Conservation (phyloP, 306 rosid species). For the Cucurbita argyrosperma region DNA sequence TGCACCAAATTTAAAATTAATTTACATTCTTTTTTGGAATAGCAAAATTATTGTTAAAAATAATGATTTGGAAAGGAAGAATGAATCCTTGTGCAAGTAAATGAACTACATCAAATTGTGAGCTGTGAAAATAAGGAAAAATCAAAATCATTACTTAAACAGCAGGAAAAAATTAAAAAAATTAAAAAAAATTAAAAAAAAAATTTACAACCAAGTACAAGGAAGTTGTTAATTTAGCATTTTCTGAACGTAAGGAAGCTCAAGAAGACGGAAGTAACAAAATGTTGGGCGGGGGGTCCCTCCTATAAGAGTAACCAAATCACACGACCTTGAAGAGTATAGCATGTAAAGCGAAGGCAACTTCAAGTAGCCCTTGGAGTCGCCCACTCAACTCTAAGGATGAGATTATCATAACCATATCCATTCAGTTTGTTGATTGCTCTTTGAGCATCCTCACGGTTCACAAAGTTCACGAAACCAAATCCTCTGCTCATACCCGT, state of each 20-base stretch:
- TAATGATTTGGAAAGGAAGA: background rate
- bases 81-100: background rate
- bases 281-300: background rate
- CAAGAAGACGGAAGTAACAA: background rate
- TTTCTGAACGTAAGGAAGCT: background rate
- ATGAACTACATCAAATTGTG: background rate
- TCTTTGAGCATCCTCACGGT: constrained; percentile 86
- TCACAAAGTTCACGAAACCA: constrained; percentile 87
- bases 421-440: constrained; percentile 88
- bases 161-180: background rate
- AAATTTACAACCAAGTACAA: background rate
- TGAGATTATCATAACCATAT: constrained; percentile 71
- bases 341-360: background rate
- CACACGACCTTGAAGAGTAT: background rate
- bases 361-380: constrained; percentile 43
- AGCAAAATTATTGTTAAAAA: background rate
- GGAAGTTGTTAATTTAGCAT: background rate
- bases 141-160: background rate
- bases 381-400: constrained; percentile 59
- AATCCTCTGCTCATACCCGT: constrained; percentile 80
- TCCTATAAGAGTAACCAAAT: background rate
- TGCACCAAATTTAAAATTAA: no score
- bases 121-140: background rate
- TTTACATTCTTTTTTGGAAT: background rate
- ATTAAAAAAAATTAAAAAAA: background rate